Percentiles rank a stretch among this genome's conserved stretches.
These are phyloP conservation scores for Mycena sanguinolenta DNA, from an alignment of 768 basidiomycete genomes.

Conservation along the genomic window DNA sequence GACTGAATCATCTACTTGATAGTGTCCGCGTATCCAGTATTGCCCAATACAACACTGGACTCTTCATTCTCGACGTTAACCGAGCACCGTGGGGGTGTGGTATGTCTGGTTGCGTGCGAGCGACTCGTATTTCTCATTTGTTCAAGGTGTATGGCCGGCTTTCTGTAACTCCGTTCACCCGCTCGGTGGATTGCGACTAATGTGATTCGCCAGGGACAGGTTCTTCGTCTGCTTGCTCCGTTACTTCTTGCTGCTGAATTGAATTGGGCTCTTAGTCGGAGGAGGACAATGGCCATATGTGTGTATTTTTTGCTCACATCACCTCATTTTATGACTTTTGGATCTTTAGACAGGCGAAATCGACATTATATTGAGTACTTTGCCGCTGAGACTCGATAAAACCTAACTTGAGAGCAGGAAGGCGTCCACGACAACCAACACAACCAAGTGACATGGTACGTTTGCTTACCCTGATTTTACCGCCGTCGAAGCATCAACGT, in stretches of 20 bases:
- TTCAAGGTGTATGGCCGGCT: constrained; percentile 83
- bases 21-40: constrained; percentile 85
- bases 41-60: constrained; percentile 76
- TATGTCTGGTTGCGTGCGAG: constrained; percentile 46
- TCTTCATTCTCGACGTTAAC: constrained; percentile 88
- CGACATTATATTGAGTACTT: constrained; percentile 54
- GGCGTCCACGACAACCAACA: constrained; percentile 89
- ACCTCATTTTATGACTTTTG: constrained; percentile 24
- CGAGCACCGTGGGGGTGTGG: constrained; percentile 93
- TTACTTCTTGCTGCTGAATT: constrained; percentile 14
- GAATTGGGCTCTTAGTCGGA: constrained; percentile 59
- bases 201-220: constrained; percentile 31
- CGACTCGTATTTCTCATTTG: constrained; percentile 14
- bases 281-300: constrained; percentile 75
- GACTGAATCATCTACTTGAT: constrained; percentile 11
- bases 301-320: constrained; percentile 41
- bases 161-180: constrained; percentile 67
- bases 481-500: too few species aligned
- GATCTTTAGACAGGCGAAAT: constrained; percentile 77
- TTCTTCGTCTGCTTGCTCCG: constrained; percentile 13
- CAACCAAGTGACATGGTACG: constrained; percentile 78
- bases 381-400: not conserved
- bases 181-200: not conserved
- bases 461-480: too few species aligned
- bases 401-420: constrained; percentile 50